phyloP scores from a whole-genome alignment of 352 stramenopile species.

The Globisporangium takayamanum region DNA sequence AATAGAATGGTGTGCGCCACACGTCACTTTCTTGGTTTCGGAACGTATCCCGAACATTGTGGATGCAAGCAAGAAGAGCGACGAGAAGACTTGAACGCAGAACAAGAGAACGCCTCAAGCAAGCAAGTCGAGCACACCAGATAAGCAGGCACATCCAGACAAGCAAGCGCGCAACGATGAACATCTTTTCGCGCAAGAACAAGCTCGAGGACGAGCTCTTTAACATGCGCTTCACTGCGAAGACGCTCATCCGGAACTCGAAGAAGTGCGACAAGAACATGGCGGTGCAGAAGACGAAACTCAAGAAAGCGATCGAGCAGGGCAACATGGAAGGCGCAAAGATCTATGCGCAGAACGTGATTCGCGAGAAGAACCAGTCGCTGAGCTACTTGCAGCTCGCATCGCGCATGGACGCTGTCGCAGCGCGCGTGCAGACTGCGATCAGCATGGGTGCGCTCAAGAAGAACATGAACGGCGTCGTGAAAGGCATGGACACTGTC shows the following conservation, averaged over 20 bases:
- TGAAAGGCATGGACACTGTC: constrained; percentile 95
- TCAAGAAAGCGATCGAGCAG: constrained; percentile 96
- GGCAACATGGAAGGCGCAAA: constrained; percentile 96
- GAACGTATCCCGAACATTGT: too few species aligned
- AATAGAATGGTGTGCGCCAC: too few species aligned
- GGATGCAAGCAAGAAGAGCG: too few species aligned
- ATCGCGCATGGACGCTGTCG: constrained; percentile 95
- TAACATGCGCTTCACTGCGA: constrained; percentile 89
- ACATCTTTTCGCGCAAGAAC: constrained; percentile 81
- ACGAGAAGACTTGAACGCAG: too few species aligned
- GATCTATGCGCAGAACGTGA: constrained; percentile 94
- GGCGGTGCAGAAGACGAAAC: constrained; percentile 90
- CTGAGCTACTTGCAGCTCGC: constrained; percentile 95
- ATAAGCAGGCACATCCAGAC: not conserved
- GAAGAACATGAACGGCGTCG: constrained; percentile 94
- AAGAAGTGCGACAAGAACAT: constrained; percentile 99
- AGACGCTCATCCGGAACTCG: constrained; percentile 83
- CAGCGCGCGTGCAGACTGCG: constrained; percentile 93
- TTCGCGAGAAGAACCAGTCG: constrained; percentile 83
- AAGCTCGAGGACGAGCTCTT: constrained; percentile 86
- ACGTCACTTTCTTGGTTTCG: too few species aligned
- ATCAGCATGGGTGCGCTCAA: constrained; percentile 95
- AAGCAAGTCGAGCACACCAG: not conserved
- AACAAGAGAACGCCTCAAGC: not conserved
- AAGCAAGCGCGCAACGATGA: constrained; percentile 30